Evolutionary conservation across 306 rosid genomes (phyloP), one percentile per base, ranked within the genome.

Genomic region (Fagus crenata): DNA sequence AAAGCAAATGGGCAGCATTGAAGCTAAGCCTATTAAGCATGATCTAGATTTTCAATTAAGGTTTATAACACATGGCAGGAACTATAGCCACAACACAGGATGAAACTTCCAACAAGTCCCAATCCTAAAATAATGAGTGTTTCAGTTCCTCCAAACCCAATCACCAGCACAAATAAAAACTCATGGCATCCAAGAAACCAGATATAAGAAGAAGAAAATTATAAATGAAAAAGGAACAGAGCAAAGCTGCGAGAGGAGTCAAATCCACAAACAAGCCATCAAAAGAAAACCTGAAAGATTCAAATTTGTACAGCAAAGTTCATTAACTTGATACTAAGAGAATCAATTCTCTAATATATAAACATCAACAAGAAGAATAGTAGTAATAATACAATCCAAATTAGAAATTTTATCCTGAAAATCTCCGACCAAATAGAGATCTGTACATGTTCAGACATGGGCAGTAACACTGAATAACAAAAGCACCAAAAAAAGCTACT

Each of bases 141-240:
- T 13, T 22, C 37, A 59, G 65, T 55, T 35, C 85, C 49, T 8
- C 18, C 40, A 68, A 83, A 53, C 31, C 39, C 63, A 72, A 51
- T 51, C 56, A 55, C 67, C 18, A 67, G 5, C 15, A 43, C 61
- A 69, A 69, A 70, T 22, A 22, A 39, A 37, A 7, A 43, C 18
- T 17, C 2, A 65, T 36, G 7, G 39, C 5, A 43, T 2, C 28
- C 28, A 43, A 31, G 41, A 68, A 15, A 15, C 32, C 69, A 39
- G 15, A 28, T 53, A 72, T 31, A 80, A 73, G 22, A 28, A 77
- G 1, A 74, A 49, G 28, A 22, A 22, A 86, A 77, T 49, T 39
- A 5, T 68, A 33, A 71, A 12, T 32, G 7, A 11, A 81, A 77
- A 67, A 71, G 40, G 58, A 37, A 22, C 53, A 64, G 22, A 35